These are phyloP conservation scores for Venturia aucupariae DNA, from an alignment of 2,329 filamentous ascomycete species.

Conservation along the genomic window DNA sequence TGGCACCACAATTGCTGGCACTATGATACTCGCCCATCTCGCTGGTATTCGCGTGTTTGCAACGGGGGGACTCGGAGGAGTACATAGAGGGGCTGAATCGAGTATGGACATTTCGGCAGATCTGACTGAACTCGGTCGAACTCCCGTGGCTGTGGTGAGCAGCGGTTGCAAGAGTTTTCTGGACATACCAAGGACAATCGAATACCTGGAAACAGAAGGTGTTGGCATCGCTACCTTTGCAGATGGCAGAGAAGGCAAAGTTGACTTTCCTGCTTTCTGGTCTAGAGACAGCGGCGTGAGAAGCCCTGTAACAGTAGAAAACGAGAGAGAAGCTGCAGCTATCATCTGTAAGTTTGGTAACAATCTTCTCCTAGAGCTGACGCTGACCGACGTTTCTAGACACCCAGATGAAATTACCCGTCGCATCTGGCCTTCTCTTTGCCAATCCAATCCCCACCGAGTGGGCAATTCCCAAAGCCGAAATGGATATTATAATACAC, in stretches of 20 bases:
- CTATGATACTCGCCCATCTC: slow-evolving; percentile 78
- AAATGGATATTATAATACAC: slow-evolving; percentile 31
- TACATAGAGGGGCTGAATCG: slow-evolving; percentile 78
- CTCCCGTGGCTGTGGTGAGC: slow-evolving; percentile 77
- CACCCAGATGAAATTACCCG: slow-evolving; percentile 61
- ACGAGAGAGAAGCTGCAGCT: slow-evolving; percentile 77
- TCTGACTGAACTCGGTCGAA: slow-evolving; percentile 84
- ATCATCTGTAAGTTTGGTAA: slow-evolving; percentile 56
- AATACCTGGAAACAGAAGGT: slow-evolving; percentile 65
- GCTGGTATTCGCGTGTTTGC: slow-evolving; percentile 90
- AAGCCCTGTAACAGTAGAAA: slow-evolving; percentile 66
- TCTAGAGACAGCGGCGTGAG: slow-evolving; percentile 73
- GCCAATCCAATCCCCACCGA: slow-evolving; percentile 77
- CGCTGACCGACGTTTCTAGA: slow-evolving; percentile 31
- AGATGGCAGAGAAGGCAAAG: slow-evolving; percentile 59
- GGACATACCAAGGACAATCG: slow-evolving; percentile 81
- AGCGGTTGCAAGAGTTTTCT: slow-evolving; percentile 95
- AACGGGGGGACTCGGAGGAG: slow-evolving; percentile 87
- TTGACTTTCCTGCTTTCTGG: slow-evolving; percentile 92
- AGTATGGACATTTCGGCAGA: slow-evolving; percentile 94
- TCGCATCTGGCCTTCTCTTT: slow-evolving; percentile 75
- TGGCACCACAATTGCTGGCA: slow-evolving; percentile 87
- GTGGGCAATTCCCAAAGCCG: slow-evolving; percentile 55
- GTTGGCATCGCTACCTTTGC: slow-evolving; percentile 84
- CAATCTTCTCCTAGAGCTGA: background rate